A percentile compares a stretch with the other conserved stretches of the same genome.
Conservation (phyloP, 2,329 filamentous ascomycete species). For the Pseudocercospora fijiensis region DNA sequence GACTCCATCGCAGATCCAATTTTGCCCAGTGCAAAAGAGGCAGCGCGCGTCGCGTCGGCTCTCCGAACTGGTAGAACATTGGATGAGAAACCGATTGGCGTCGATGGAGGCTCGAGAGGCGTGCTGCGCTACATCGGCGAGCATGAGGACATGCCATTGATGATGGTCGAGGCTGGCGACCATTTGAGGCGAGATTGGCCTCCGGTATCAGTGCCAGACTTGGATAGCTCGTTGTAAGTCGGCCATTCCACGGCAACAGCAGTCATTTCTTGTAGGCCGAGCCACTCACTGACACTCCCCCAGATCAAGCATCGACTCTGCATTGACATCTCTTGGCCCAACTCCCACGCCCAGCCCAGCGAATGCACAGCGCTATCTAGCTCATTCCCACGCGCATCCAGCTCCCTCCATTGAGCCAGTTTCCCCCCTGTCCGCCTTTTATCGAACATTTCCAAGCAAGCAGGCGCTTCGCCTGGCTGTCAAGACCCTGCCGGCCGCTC, state of each 20-base stretch:
- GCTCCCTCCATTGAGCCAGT: not conserved
- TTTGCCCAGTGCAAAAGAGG: conserved; percentile 19
- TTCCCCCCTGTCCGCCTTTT: not conserved
- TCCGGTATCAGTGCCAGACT: not conserved
- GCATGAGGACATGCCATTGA: conserved; percentile 35
- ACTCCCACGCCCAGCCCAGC: conserved; percentile 12
- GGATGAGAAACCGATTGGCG: conserved; percentile 26
- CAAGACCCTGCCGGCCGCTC: conserved; percentile 8
- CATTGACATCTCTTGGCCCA: conserved; percentile 16
- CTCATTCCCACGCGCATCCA: not conserved
- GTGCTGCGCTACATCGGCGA: conserved; percentile 37
- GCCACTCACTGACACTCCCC: not conserved
- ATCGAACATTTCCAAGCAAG: conserved; percentile 17
- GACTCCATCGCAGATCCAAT: conserved; percentile 21
- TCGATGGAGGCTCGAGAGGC: conserved; percentile 22
- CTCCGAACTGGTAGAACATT: conserved; percentile 22
- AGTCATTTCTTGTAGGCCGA: not conserved
- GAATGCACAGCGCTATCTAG: not conserved
- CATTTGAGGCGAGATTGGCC: not conserved
- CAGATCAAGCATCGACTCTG: conserved; percentile 7
- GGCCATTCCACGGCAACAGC: not conserved
- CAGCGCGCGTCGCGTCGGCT: conserved; percentile 19
- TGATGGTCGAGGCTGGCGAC: conserved; percentile 36
- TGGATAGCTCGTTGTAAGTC: not conserved
- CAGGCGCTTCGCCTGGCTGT: conserved; percentile 19